Conservation (phyloP, 225 moss, liverwort and hornwort species). For the Antitrichia curtipendula region DNA sequence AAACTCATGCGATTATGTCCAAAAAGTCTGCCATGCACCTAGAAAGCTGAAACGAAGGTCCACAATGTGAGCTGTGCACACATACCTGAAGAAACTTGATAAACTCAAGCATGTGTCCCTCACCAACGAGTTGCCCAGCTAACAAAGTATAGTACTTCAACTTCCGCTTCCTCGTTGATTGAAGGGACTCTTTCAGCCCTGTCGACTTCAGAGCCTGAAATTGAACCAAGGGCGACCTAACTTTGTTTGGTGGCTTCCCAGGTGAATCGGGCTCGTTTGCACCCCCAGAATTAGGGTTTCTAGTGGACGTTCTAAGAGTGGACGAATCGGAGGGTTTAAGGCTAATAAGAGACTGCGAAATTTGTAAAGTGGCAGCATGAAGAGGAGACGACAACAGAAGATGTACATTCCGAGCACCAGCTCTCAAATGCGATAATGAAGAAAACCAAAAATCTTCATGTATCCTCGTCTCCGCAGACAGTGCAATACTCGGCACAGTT, state of each 20-base stretch:
- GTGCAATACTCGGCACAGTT: neutral
- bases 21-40: neutral
- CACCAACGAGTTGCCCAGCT: constrained; percentile 60
- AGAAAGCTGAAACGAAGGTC: neutral
- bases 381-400: constrained; percentile 2
- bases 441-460: neutral
- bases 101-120: constrained; percentile 55
- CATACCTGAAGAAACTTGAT: constrained; percentile 36
- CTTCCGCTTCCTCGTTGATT: constrained; percentile 31
- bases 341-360: constrained; percentile 5
- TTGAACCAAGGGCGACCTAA: constrained; percentile 11
- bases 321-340: constrained; percentile 14
- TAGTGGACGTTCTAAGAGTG: constrained; percentile 7
- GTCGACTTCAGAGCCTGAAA: constrained; percentile 10
- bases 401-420: neutral
- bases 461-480: neutral
- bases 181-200: constrained; percentile 23
- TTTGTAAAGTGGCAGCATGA: constrained; percentile 5
- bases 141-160: constrained; percentile 35
- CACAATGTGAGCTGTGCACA: neutral
- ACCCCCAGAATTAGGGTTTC: constrained; percentile 6
- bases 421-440: neutral
- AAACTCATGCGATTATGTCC: neutral
- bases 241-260: neutral
- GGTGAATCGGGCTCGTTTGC: neutral